Evolutionary conservation across 768 basidiomycete species (phyloP), one percentile per base, ranked within the genome.

Genomic region (Clitopilus passeckerianus): DNA sequence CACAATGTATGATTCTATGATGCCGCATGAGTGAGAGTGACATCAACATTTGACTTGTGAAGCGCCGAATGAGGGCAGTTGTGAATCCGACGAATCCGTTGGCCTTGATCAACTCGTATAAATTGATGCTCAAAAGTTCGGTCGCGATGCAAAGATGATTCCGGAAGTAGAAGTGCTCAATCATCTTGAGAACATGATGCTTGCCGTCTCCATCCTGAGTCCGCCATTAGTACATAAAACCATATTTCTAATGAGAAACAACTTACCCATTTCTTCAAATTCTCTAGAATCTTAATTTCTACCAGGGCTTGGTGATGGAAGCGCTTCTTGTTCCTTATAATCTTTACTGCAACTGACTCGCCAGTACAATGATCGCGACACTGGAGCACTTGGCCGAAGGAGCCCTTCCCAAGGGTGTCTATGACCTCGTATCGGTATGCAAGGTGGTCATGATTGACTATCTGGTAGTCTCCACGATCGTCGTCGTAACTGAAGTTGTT

Each of bases 61-160:
- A 98, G 41, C 97, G 87, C 24, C 97, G 89, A 64, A 99, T 98
- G 57, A 99, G 80, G 7, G 85, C 84, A 0, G 97, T 98, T 34
- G 95, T 92, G 74, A 99, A 99, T n/a, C 97, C 97, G 54, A 91
- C 91, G 66, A 98, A 98, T 61, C 92, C 93, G 72, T 99, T 98
- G 14, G 96, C 96, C 75, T 99, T 99, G 80, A 99, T 98, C 61
- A 99, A 78, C 74, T 99, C 97, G 75, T 98, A 99, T 52, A 99
- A 79, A 73, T 99, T 99, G 76, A 98, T 98, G 72, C 95, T 98
- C 61, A 99, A 81, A 41, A 98, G 77, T 72, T 99, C 97, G 84
- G 94, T 98, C 8, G 95, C 96, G 64, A 99, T 98, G 74, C 97
- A 99, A 12, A 99, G 81, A 72, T 99, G 97, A 61, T 88, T 90